Conservation (phyloP, 768 basidiomycete genomes). For the Serendipita indica region DNA sequence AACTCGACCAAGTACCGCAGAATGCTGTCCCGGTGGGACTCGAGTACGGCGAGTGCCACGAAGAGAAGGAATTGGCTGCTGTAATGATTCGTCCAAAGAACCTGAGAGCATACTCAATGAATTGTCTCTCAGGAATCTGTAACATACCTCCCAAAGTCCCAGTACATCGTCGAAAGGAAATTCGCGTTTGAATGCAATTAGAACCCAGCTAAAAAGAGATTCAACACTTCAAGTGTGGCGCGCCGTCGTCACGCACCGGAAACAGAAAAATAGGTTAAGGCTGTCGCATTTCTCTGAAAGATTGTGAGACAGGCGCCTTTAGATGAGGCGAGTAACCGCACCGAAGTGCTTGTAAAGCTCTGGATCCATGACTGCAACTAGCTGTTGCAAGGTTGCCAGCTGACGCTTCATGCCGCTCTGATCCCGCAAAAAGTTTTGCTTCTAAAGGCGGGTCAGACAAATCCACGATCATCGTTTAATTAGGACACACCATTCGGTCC, state of each 20-base stretch:
- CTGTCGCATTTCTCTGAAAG: conserved; percentile 68
- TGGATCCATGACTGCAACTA: conserved; percentile 89
- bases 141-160: conserved; percentile 66
- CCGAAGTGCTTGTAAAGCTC: conserved; percentile 86
- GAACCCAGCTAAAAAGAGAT: conserved; percentile 50
- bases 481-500: conserved; percentile 70
- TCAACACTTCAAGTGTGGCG: background rate
- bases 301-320: background rate
- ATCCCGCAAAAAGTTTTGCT: conserved; percentile 88
- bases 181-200: conserved; percentile 93
- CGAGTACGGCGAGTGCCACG: conserved; percentile 82
- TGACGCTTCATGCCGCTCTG: conserved; percentile 98
- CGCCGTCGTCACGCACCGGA: conserved; percentile 46
- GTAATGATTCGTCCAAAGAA: conserved; percentile 84
- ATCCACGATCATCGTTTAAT: background rate
- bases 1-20: conserved; percentile 92
- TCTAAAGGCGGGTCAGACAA: conserved; percentile 30
- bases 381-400: conserved; percentile 71
- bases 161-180: conserved; percentile 86
- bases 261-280: conserved; percentile 94
- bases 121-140: background rate
- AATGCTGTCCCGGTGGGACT: conserved; percentile 91
- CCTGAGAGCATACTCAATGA: background rate
- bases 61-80: conserved; percentile 82
- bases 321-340: conserved; percentile 21